Evolutionary conservation across 192 early-diverging fungal genomes (phyloP), one percentile per base, ranked within the genome.

Genomic region (Backusella morwellensis): DNA sequence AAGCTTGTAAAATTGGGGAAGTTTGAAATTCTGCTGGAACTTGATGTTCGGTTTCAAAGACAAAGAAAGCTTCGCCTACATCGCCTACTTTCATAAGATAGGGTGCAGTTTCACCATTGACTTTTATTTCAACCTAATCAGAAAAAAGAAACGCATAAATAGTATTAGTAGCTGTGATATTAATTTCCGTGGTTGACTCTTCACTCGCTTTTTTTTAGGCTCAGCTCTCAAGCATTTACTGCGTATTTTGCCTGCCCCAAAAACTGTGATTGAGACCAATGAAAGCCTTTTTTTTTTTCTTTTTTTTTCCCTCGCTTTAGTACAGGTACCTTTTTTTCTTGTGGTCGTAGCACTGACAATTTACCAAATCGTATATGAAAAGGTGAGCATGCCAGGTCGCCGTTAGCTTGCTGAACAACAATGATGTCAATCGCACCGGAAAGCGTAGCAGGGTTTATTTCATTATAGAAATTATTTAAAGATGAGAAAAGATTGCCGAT

Each of bases 321-420:
- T 50, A n/a, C 47, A 32, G 40, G 67, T 56, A 95, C 95, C 36
- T 92, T 91, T 87, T 99, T 99, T 78, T 99, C 97, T 40, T 92
- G 93, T 5, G 97, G 97, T 42, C 93, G 82, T 4, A 99, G 88
- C 17, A 98, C 89, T 77, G 95, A 94, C 40, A 99, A 86, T 80
- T 99, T 99, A 34, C 97, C 97, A 80, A 98, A 99, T 40, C 98
- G 91, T 26, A 99, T 97, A 82, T 99, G 98, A 82, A 97, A 99
- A 2, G 98, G 98, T 32, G 95, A 96, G 80, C 95, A 96, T 36
- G 89, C 86, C 21, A 99, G 83, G 35, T 93, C 90, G 8, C 96
- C 96, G 81, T 97, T 87, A 68, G 84, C 75, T 72, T 90, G 91
- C 68, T 97, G 87, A 35, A 98, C 95, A 7, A 98, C 97, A 21